Conservation (phyloP, 2,329 filamentous ascomycete genomes). For the Phaeosphaeria sp. region DNA sequence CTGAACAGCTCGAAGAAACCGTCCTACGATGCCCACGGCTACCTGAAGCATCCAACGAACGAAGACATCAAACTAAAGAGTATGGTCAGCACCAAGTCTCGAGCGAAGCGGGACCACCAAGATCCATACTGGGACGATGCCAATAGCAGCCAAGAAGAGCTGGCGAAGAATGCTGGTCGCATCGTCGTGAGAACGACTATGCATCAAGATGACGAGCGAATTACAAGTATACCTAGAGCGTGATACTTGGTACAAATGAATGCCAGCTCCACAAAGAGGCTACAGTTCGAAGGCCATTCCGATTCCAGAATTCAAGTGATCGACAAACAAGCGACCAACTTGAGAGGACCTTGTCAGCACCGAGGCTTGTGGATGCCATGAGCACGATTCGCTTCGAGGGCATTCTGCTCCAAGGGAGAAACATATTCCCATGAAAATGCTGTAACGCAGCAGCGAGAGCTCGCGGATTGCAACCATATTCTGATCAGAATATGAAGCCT, state of each 20-base stretch:
- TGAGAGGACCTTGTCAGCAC: too few relatives aligned
- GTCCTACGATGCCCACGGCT: constrained; percentile 15
- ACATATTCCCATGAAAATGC: too few relatives aligned
- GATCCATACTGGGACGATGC: constrained; percentile 12
- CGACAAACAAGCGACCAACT: too few relatives aligned
- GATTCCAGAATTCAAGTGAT: too few relatives aligned
- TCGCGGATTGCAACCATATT: too few relatives aligned
- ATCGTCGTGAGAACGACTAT: constrained; percentile 16
- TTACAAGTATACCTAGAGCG: not conserved
- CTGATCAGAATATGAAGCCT: too few relatives aligned
- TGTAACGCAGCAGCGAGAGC: too few relatives aligned
- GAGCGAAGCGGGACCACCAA: not conserved
- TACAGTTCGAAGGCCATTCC: not conserved
- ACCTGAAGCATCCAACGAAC: constrained; percentile 7
- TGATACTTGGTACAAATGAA: not conserved
- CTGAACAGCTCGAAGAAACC: constrained; percentile 9
- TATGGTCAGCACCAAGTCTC: constrained; percentile 6
- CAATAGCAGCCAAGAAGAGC: constrained; percentile 19
- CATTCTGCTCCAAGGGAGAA: too few relatives aligned
- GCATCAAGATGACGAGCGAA: constrained; percentile 6
- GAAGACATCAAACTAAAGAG: constrained; percentile 13
- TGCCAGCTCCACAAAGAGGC: not conserved
- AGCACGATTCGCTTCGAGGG: too few relatives aligned
- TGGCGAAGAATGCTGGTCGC: constrained; percentile 6
- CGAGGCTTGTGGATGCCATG: too few relatives aligned